Evolutionary conservation across 345 rosid species (phyloP).

Genomic region (Brassica nigra): DNA sequence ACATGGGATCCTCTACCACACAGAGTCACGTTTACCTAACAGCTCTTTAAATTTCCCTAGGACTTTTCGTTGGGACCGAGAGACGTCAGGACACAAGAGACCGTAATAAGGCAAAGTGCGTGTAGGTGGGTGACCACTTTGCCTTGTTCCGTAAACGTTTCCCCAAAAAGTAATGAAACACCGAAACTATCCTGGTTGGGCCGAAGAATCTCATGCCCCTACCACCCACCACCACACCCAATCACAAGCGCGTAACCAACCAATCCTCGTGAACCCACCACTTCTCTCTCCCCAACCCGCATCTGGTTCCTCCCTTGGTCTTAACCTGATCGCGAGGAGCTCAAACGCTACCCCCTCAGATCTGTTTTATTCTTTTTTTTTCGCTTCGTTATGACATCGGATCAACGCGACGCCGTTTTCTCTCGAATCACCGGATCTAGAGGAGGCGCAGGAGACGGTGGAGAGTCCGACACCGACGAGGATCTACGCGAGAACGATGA

Average conservation of each 20-base stretch:
- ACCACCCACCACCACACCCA: conserved; percentile 4
- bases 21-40: conserved; percentile 5
- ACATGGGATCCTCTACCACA: background rate
- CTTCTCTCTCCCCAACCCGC: conserved; percentile 20
- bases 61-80: conserved; percentile 11
- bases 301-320: conserved; percentile 7
- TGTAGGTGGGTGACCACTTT: conserved; percentile 29
- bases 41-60: background rate
- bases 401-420: conserved; percentile 59
- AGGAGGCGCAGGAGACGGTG: conserved; percentile 39
- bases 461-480: conserved; percentile 44
- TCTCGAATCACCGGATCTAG: conserved; percentile 62
- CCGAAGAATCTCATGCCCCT: conserved; percentile 30
- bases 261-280: conserved; percentile 38
- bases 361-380: background rate
- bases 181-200: conserved; percentile 33
- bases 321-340: background rate
- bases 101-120: conserved; percentile 14
- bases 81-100: conserved; percentile 10
- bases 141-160: conserved; percentile 1
- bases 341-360: background rate
- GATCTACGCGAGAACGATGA: conserved; percentile 48
- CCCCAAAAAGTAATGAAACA: background rate
- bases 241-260: conserved; percentile 9
- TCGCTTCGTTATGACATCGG: conserved; percentile 52